Evolutionary conservation across 2,329 filamentous ascomycete species (phyloP), one percentile per base, ranked within the genome.

Genomic region (Kalmusia sp.): DNA sequence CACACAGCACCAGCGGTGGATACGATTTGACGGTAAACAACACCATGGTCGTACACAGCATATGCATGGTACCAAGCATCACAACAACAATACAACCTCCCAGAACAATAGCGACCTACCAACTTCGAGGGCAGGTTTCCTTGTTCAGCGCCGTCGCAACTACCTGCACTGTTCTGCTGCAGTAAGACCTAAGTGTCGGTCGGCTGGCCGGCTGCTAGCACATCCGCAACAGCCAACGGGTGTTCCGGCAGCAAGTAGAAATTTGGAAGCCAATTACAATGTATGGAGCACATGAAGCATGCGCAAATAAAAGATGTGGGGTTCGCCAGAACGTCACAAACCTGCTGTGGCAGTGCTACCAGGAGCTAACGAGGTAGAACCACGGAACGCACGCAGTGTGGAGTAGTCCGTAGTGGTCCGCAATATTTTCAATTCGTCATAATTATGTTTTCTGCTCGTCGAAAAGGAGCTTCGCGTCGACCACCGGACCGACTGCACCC

Each of bases 1-100:
- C 51, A 57, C 52, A 58, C 59, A 33, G 25, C 30, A 34, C 4
- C 12, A 25, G 8, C 11, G 6, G 45, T 28, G 38, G 25, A 60
- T 54, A 54, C 48, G 54, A 61, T 57, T 54, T 57, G 54, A 60
- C 52, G 57, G 60, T 44, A 55, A 41, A 47, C 58, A 48, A 49
- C 46, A 59, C 59, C 58, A 54, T 21, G 30, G 25, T 46, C 27
- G 30, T 34, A 46, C 19, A 21, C 21, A 11, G 39, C 11, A 27
- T 22, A 22, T 35, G 43, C 43, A 15, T 19, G n/a, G 17, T n/a
- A 34, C 4, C 6, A 25, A n/a, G 14, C 19, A 31, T 15, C 24
- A 30, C 15, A 11, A 15, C 30, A 45, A 21, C 12, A 15, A 17
- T 24, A 15, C 9, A 40, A 40, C 24, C 15, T 27, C 7, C 11